Base-by-base conservation (phyloP, 208 protist species). In the Trypanosoma cruzi region DNA sequence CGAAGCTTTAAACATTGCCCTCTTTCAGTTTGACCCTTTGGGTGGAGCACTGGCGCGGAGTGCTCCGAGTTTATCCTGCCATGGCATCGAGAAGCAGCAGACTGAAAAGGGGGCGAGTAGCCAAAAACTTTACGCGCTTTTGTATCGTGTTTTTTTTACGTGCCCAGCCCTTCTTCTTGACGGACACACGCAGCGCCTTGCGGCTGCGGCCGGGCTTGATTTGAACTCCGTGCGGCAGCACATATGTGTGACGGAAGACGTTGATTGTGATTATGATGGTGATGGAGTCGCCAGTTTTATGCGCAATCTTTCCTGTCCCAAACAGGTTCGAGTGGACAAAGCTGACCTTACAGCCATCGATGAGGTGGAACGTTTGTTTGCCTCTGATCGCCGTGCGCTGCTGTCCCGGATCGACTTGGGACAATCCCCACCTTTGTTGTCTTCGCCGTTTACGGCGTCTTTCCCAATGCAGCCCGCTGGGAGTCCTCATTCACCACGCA, bases 121-220 rank as follows among this genome's bases (percentile, higher is more conserved):
- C 11, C 28, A 31, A 42, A 58, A 52, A 31, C 40, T 71, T 5
- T 42, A 62, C 24, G 55, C 53, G 29, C 65, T 71, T 37, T 26
- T 71, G 18, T 58, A 37, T 22, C 65, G 54, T n/a, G 24, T 71
- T 7, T 34, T 71, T 11, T 60, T 22, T 1, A 62, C 65, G 7
- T 71, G 65, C 37, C 65, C 65, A 32, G 65, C 55, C 7, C 31
- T 71, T 58, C 42, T 71, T 11, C 20, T 60, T 16, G 65, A 71
- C 37, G 10, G 31, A 10, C 40, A 62, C 6, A 63, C 65, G 1
- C 42, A 62, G 40, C 55, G 28, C 20, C 22, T 71, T 34, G 53
- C 55, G 20, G 55, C 40, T 16, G 36, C 42, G 24, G 55, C 65
- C n/a, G 26, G 40, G 2, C 8, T 71, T n/a, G 16, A 37, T 40